phyloP scores from a whole-genome alignment of 768 basidiomycete genomes.

The Nidularia pulvinata region DNA sequence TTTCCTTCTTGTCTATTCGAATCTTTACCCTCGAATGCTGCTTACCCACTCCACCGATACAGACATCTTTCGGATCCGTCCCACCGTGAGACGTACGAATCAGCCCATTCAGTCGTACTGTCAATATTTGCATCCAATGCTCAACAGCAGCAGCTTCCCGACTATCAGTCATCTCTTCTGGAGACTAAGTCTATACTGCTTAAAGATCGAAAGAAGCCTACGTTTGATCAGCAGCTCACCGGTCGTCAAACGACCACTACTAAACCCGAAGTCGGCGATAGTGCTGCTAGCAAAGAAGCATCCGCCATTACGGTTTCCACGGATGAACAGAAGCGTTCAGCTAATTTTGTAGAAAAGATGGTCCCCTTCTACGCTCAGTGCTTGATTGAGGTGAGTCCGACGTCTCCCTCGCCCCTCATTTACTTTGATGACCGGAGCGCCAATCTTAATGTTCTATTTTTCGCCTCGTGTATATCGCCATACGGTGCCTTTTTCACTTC shows the following conservation, averaged over 20 bases:
- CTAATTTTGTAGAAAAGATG: slow-evolving; percentile 49
- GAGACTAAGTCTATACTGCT: neutral
- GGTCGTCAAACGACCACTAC: neutral
- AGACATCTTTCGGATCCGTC: slow-evolving; percentile 62
- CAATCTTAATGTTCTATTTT: slow-evolving; percentile 2
- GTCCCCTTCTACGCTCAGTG: slow-evolving; percentile 75
- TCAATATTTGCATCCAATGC: slow-evolving; percentile 69
- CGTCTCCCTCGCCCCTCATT: neutral
- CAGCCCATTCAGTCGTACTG: slow-evolving; percentile 82
- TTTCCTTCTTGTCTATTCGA: neutral
- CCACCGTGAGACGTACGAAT: slow-evolving; percentile 82
- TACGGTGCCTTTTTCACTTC: neutral
- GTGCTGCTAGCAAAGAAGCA: neutral
- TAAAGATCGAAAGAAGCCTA: neutral
- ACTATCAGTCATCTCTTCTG: neutral
- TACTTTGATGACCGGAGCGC: neutral
- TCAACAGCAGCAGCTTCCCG: slow-evolving; percentile 18
- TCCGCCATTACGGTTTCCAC: neutral
- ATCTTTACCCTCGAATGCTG: neutral
- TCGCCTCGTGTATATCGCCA: neutral
- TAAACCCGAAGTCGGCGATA: neutral
- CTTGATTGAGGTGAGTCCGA: slow-evolving; percentile 60
- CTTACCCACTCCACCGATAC: neutral
- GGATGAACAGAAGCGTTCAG: slow-evolving; percentile 15
- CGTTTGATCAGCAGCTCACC: slow-evolving; percentile 1